Evolutionary conservation across 2,329 filamentous ascomycete genomes (phyloP), one percentile per base, ranked within the genome.

Genomic region (Akanthomyces muscarius): DNA sequence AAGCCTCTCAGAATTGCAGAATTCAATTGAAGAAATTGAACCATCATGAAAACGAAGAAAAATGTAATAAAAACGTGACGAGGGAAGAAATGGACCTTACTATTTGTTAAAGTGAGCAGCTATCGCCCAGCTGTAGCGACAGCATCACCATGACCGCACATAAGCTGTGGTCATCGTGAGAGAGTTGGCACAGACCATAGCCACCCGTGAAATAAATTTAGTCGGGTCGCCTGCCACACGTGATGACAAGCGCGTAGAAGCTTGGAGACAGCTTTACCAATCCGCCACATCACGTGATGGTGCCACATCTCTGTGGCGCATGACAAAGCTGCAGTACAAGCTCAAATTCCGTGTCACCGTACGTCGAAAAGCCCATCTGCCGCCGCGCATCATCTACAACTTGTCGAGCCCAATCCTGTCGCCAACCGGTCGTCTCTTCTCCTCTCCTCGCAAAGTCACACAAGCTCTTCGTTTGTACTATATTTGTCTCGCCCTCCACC

Each of bases 1-100:
- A 65, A 75, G 65, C 76, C 73, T 71, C 76, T 80, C 72, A 74
- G 78, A 76, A 80, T 80, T 80, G 78, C 78, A 80, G 78, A 80
- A 80, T 80, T 78, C 78, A 75, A 71, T 70, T 61, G 25, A 47
- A 68, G 38, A 68, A 65, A 70, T 76, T 73, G 70, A 74, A 76
- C 72, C 74, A 76, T 76, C 74, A 75, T 74, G 58, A 66, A 11
- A 21, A 56, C 41, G 59, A 36, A 4, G 28, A 18, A 30, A 23
- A 7, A 44, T 14, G 11, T 6, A 4, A 21, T 28, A 38, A 55
- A 13, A 2, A 36, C 21, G 14, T 2, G n/a, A 1, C 23, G 28
- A 47, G 18, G 7, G n/a, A 38, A 18, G 21, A 14, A 53, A 25
- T 25, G 33, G 21, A 21, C 8, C 48, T 61, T 52, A 45, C 48